A percentile compares a stretch with the other conserved stretches of the same genome.
Evolutionary conservation across 1,284 basidiomycete species (phyloP).

Genomic region (Marasmius tenuissimus): DNA sequence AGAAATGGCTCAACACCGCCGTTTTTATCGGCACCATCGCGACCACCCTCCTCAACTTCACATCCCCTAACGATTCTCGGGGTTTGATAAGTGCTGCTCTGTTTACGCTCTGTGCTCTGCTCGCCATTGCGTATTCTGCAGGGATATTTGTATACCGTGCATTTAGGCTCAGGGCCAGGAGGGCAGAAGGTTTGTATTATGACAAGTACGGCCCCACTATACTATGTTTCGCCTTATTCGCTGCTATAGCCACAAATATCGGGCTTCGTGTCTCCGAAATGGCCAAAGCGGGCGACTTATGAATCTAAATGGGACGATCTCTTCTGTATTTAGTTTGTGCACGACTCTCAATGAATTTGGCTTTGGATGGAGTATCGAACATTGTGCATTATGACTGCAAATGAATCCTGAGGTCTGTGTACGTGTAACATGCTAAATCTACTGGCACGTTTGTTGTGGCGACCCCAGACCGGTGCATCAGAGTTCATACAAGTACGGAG

Average conservation of each 20-base stretch:
- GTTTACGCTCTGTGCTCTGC: constrained; percentile 89
- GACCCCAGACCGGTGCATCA: no score
- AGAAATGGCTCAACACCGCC: constrained; percentile 95
- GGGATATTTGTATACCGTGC: constrained; percentile 89
- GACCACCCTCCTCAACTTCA: constrained; percentile 89
- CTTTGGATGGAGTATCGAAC: background rate
- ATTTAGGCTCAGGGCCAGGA: constrained; percentile 68
- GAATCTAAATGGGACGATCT: background rate
- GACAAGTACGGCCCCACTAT: constrained; percentile 85
- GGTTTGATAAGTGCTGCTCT: constrained; percentile 84
- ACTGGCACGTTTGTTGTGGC: no score
- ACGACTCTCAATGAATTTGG: background rate
- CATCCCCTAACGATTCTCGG: constrained; percentile 69
- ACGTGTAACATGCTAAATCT: no score
- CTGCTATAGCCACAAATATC: constrained; percentile 77
- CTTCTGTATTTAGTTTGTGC: background rate
- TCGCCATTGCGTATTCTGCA: constrained; percentile 88
- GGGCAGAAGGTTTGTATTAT: constrained; percentile 84
- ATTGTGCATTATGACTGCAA: background rate
- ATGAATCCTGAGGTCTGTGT: no score
- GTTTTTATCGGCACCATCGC: constrained; percentile 90
- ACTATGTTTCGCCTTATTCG: constrained; percentile 70
- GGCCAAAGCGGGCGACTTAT: constrained; percentile 9
- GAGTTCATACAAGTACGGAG: no score
- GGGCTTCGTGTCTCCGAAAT: constrained; percentile 57